A percentile compares a stretch with the other conserved stretches of the same genome.
These are phyloP conservation scores for Fusarium setosum DNA, from an alignment of 2,329 filamentous ascomycete species.

Conservation along the genomic window DNA sequence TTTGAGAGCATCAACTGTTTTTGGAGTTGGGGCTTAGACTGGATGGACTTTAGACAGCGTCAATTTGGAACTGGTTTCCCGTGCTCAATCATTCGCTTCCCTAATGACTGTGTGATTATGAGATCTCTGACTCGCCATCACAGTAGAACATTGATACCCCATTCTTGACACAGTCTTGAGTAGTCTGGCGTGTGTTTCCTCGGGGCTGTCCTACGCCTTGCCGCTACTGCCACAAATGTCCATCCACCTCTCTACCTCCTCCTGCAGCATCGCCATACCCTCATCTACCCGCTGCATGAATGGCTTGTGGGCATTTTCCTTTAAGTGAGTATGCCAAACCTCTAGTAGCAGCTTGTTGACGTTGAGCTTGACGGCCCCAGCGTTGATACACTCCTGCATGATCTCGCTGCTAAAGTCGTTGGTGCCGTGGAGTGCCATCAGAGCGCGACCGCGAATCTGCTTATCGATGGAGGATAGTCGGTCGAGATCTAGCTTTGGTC, in stretches of 20 bases:
- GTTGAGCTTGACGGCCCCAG: slow-evolving; percentile 66
- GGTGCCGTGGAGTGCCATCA: slow-evolving; percentile 65
- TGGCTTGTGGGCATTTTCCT: slow-evolving; percentile 2
- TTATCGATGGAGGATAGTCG: slow-evolving; percentile 49
- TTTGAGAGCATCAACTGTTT: too few species aligned
- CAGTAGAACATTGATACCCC: too few species aligned
- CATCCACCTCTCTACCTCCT: slow-evolving; percentile 32
- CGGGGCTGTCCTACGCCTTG: slow-evolving; percentile 11
- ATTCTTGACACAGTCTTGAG: background rate
- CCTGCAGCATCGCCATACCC: slow-evolving; percentile 23
- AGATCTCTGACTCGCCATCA: too few species aligned
- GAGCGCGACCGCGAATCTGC: slow-evolving; percentile 43
- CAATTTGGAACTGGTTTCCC: too few species aligned
- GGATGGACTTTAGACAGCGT: too few species aligned
- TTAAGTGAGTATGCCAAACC: slow-evolving; percentile 21
- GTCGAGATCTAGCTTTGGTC: slow-evolving; percentile 69
- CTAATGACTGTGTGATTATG: too few species aligned
- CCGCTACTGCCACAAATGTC: slow-evolving; percentile 32
- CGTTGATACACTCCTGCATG: slow-evolving; percentile 61
- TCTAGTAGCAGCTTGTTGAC: slow-evolving; percentile 66
- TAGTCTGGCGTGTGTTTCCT: too few species aligned
- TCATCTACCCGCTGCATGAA: slow-evolving; percentile 24
- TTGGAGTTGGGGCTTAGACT: too few species aligned
- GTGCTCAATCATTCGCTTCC: too few species aligned
- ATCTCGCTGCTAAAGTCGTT: slow-evolving; percentile 64